Evolutionary conservation across 371 early-diverging fungal genomes (phyloP).

Genomic region (Rhizopus arrhizus): DNA sequence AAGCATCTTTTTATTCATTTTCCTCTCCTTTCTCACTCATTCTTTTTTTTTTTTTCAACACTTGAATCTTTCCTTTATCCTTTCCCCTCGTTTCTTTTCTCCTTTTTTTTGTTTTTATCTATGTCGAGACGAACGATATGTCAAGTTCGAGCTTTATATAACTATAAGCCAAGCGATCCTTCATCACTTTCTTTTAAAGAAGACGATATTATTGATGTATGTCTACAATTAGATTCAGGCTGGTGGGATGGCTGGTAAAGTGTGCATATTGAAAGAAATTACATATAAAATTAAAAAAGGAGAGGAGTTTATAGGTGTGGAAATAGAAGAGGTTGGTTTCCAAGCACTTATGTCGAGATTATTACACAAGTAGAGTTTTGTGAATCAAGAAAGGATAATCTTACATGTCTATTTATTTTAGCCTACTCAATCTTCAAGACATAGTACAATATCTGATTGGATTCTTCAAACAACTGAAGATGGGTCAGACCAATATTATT

Average conservation of each 20-base stretch:
- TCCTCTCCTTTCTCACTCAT: background rate
- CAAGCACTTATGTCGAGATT: slow-evolving; percentile 78
- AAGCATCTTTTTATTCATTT: background rate
- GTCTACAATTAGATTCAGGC: slow-evolving; percentile 80
- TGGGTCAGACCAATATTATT: slow-evolving; percentile 58
- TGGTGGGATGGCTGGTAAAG: slow-evolving; percentile 88
- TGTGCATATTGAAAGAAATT: background rate
- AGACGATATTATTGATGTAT: slow-evolving; percentile 82
- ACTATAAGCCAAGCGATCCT: slow-evolving; percentile 72
- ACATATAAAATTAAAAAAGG: background rate
- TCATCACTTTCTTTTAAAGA: slow-evolving; percentile 75
- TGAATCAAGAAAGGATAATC: background rate
- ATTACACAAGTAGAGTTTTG: slow-evolving; percentile 40
- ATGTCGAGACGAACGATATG: slow-evolving; percentile 32
- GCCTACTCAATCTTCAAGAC: slow-evolving; percentile 1
- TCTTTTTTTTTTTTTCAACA: background rate
- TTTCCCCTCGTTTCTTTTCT: background rate
- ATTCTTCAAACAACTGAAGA: slow-evolving; percentile 58
- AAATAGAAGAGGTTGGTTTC: slow-evolving; percentile 86
- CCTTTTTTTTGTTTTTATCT: background rate
- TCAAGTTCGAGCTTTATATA: slow-evolving; percentile 80
- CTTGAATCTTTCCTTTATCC: background rate
- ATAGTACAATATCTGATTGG: slow-evolving; percentile 41
- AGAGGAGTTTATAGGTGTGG: slow-evolving; percentile 45
- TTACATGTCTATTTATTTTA: too few relatives aligned